Evolutionary conservation across 1,284 basidiomycete species (phyloP), one percentile per base, ranked within the genome.

Genomic region (Calocybe gambosa): DNA sequence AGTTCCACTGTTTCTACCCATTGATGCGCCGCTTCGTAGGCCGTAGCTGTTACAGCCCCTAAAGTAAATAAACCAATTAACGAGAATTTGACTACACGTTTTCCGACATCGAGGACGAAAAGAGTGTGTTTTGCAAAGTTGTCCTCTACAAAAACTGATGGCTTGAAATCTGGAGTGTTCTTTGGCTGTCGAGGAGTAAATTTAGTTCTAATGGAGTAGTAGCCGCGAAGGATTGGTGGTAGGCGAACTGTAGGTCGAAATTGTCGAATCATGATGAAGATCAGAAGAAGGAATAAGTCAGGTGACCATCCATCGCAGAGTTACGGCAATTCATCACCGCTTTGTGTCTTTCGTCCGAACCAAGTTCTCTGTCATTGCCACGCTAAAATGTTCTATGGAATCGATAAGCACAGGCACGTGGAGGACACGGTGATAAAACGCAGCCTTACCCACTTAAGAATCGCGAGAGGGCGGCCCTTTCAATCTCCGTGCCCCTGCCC

Each of bases 1-100:
- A 90, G 71, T 45, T 70, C 73, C 19, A 77, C 66, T 29, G 77
- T 69, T 63, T 92, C 89, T 31, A 89, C 78, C 71, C 79, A 91
- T 39, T 78, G 55, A 57, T 92, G 89, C 0, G 75, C 62, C 2
- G 70, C 79, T 55, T 85, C 82, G 50, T 78, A 82, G 4, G 55
- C 57, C 1, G 57, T 47, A 26, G 54, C 58, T 20, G 58, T 50
- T 20, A 62, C 56, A n/a, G 57, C 36, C 9, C 57, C 62, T 7
- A 68, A 42, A 31, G 52, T 50, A 26, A 61, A 36, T 12, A 63
- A 33, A 12, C 62, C 63, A 20, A 66, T 48, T 29, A 62, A 40
- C 23, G 65, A 61, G 50, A 62, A 65, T 50, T 64, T 67, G 46
- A 69, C 39, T 40, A 62, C 53, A 23, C 62, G 62, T 46, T 55